phyloP scores from a whole-genome alignment of 305 asterid genomes.

The Lippia alba region DNA sequence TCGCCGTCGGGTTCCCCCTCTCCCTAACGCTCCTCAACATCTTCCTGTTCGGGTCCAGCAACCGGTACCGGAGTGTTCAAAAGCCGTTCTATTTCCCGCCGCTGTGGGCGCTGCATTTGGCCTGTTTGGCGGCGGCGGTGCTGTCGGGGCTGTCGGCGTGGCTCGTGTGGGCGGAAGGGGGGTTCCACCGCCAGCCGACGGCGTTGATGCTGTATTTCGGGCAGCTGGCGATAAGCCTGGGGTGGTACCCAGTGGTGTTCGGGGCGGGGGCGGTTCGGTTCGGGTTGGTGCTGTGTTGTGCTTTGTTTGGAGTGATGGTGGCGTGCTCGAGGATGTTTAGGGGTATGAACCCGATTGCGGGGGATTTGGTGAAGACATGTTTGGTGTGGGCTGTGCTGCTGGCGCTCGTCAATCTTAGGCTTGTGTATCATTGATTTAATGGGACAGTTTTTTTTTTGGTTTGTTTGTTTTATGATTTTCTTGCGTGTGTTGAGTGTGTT shows the following conservation, averaged over 20 bases:
- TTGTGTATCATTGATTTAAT: conserved; percentile 46
- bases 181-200: conserved; percentile 71
- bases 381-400: conserved; percentile 68
- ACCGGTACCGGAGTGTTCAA: conserved; percentile 49
- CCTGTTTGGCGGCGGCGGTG: conserved; percentile 54
- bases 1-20: conserved; percentile 74
- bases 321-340: conserved; percentile 58
- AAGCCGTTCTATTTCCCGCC: conserved; percentile 84
- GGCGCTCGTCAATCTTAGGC: conserved; percentile 63
- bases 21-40: conserved; percentile 60
- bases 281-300: conserved; percentile 72
- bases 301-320: conserved; percentile 58
- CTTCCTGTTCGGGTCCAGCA: conserved; percentile 61
- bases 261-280: conserved; percentile 59
- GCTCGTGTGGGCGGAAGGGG: conserved; percentile 97
- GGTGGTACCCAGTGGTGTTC: conserved; percentile 85
- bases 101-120: conserved; percentile 82
- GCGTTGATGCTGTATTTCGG: conserved; percentile 61
- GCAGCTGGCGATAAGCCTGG: conserved; percentile 59
- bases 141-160: conserved; percentile 83
- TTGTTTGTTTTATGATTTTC: not conserved
- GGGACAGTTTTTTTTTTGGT: not conserved
- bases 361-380: conserved; percentile 78
- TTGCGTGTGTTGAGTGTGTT: not conserved
- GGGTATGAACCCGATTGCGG: conserved; percentile 77